Percentiles rank a stretch among this genome's conserved stretches.
Conservation (phyloP, 495 filamentous ascomycete species). For the Aspergillus coremiiformis region DNA sequence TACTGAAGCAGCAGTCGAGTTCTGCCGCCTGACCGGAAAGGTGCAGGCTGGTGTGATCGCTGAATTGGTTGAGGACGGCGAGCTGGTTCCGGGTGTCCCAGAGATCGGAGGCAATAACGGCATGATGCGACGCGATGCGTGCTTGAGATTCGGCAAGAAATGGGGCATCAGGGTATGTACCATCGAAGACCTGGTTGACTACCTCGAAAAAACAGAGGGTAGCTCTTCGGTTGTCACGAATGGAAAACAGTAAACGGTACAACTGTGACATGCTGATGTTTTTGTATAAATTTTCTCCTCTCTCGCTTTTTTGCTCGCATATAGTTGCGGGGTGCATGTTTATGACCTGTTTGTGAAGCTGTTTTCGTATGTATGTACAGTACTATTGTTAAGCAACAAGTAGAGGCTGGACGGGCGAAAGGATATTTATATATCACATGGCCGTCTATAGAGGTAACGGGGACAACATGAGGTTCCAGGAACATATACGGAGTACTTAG, state of each 20-base stretch:
- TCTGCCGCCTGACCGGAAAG: constrained; percentile 75
- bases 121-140: constrained; percentile 91
- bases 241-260: constrained; percentile 28
- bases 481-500: background rate
- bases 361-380: background rate
- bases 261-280: background rate
- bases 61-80: constrained; percentile 76
- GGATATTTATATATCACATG: background rate
- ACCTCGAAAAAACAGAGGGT: constrained; percentile 55
- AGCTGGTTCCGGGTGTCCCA: constrained; percentile 52
- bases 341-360: background rate
- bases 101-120: constrained; percentile 54
- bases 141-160: constrained; percentile 75
- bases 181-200: constrained; percentile 79
- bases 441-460: background rate
- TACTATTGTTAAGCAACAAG: background rate
- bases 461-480: background rate
- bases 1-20: constrained; percentile 86
- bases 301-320: constrained; percentile 6
- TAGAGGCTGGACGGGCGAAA: background rate
- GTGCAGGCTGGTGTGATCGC: constrained; percentile 72
- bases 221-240: constrained; percentile 19
- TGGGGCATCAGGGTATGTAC: constrained; percentile 93
- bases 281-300: constrained; percentile 9
- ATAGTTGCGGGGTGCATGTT: background rate